These are phyloP conservation scores for Austroboletus rostrupii DNA, from an alignment of 1,284 basidiomycete species.

Conservation along the genomic window DNA sequence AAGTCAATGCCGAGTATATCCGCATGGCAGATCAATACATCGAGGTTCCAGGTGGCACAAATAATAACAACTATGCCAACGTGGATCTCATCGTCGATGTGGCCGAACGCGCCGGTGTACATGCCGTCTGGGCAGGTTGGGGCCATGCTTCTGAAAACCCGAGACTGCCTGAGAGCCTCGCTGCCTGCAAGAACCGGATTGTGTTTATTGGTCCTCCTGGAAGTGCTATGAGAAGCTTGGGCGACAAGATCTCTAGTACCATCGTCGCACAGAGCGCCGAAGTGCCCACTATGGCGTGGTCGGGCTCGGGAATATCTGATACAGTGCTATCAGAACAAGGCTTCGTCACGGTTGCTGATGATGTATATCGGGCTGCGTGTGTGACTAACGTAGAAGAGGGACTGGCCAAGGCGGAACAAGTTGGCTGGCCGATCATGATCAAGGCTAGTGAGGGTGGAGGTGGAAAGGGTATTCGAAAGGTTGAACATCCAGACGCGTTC, in stretches of 20 bases:
- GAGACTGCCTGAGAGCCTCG: conserved; percentile 91
- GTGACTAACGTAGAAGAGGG: conserved; percentile 90
- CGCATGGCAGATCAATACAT: conserved; percentile 99
- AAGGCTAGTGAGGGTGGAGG: conserved; percentile 99
- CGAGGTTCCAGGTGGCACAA: conserved; percentile 96
- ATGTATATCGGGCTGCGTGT: conserved; percentile 88
- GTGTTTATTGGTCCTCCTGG: conserved; percentile 99
- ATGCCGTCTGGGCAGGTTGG: conserved; percentile 99
- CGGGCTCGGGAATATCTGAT: conserved; percentile 90
- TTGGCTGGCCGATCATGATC: conserved; percentile 99
- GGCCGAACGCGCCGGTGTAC: conserved; percentile 94
- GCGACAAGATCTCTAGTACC: conserved; percentile 99
- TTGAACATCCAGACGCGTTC: conserved; percentile 82
- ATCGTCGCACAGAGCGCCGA: conserved; percentile 97
- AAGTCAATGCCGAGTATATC: conserved; percentile 99
- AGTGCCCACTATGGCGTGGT: conserved; percentile 99
- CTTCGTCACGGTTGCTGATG: conserved; percentile 92
- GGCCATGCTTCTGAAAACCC: conserved; percentile 99
- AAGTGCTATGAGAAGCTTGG: conserved; percentile 97
- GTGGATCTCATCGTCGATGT: conserved; percentile 99
- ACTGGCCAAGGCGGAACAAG: conserved; percentile 77
- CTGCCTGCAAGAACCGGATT: conserved; percentile 91
- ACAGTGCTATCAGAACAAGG: conserved; percentile 85
- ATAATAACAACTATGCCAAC: conserved; percentile 99
- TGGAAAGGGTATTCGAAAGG: conserved; percentile 97